These are phyloP conservation scores for Ilex paraguariensis DNA, from an alignment of 305 asterid genomes.

Conservation along the genomic window DNA sequence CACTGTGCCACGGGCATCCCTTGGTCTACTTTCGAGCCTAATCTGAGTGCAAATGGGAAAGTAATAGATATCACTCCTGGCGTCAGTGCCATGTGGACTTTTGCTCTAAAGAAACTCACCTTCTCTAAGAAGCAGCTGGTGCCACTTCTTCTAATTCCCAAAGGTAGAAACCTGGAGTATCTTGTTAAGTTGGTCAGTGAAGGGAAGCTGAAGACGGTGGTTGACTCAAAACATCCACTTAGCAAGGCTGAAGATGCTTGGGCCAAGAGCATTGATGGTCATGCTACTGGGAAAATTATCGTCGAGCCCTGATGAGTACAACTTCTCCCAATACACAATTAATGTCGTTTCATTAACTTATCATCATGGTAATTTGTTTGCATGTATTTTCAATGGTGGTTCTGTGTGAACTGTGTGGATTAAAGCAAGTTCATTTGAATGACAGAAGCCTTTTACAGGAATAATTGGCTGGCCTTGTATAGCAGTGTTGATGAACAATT, in stretches of 20 bases:
- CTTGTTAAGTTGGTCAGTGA: conserved; percentile 3
- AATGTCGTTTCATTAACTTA: no score
- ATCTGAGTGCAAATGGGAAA: conserved; percentile 1
- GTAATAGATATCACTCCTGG: not conserved
- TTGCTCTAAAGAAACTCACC: not conserved
- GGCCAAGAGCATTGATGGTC: conserved; percentile 13
- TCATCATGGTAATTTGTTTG: no score
- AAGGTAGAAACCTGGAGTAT: not conserved
- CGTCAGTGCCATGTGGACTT: not conserved
- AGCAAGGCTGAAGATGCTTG: conserved; percentile 7
- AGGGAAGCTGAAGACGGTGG: not conserved
- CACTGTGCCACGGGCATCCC: conserved; percentile 1
- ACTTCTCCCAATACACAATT: no score
- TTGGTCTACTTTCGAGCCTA: conserved; percentile 2
- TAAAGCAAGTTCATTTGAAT: no score
- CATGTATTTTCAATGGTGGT: no score
- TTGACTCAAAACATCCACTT: conserved; percentile 4
- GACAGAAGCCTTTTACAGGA: no score
- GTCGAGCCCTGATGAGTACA: conserved; percentile 2
- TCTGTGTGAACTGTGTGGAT: no score
- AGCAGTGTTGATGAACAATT: no score
- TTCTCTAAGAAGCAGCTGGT: conserved; percentile 3
- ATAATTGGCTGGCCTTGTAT: no score
- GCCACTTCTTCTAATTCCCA: not conserved
- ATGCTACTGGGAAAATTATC: conserved; percentile 10